These are phyloP conservation scores for Massariosphaeria phaeospora DNA, from an alignment of 495 filamentous ascomycete genomes.

Conservation along the genomic window DNA sequence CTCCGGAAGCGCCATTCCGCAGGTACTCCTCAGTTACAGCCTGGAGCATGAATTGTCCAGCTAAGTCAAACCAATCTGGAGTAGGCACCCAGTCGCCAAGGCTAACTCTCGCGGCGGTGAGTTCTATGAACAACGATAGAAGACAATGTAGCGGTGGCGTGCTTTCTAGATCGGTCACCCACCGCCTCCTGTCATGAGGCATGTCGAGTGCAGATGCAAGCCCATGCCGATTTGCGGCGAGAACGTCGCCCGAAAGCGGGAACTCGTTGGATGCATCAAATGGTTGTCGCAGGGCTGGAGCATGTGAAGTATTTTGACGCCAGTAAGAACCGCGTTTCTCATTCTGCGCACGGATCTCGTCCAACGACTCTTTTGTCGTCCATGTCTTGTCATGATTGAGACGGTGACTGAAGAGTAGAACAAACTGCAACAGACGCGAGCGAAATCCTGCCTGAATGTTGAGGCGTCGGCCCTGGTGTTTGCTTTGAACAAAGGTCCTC, in stretches of 20 bases:
- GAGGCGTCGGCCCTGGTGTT: slow-evolving; percentile 19
- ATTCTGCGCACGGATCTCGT: slow-evolving; percentile 22
- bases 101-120: slow-evolving; percentile 39
- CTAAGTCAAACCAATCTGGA: slow-evolving; percentile 44
- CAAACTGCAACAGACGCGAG: slow-evolving; percentile 24
- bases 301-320: slow-evolving; percentile 13
- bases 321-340: slow-evolving; percentile 3
- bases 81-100: slow-evolving; percentile 31
- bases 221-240: slow-evolving; percentile 20
- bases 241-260: slow-evolving; percentile 18
- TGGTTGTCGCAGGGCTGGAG: slow-evolving; percentile 14
- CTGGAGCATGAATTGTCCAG: slow-evolving; percentile 49
- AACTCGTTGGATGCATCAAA: slow-evolving; percentile 26
- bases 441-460: slow-evolving; percentile 18
- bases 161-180: slow-evolving; percentile 34
- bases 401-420: slow-evolving; percentile 24
- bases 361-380: slow-evolving; percentile 23
- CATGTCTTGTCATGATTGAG: slow-evolving; percentile 24
- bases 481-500: slow-evolving; percentile 18
- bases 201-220: slow-evolving; percentile 14
- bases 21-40: slow-evolving; percentile 48
- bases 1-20: slow-evolving; percentile 32
- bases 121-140: slow-evolving; percentile 46
- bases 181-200: slow-evolving; percentile 12
- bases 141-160: slow-evolving; percentile 43